These are phyloP conservation scores for Vitis cinerea DNA, from an alignment of 164 flowering plant genomes.

Conservation along the genomic window DNA sequence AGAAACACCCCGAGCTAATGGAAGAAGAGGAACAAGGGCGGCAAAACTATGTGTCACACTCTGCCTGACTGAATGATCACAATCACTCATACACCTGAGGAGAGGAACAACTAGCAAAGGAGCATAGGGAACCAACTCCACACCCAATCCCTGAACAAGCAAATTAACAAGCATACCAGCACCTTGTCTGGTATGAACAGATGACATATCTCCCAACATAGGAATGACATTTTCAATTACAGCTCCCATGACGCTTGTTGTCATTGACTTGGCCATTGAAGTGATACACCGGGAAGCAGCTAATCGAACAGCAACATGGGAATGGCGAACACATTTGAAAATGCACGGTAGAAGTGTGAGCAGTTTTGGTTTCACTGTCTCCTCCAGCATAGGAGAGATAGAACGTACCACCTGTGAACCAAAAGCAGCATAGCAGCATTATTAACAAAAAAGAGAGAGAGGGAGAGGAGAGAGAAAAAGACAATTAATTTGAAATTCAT, in stretches of 20 bases:
- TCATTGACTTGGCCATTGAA: constrained; percentile 89
- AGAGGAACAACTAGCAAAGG: constrained; percentile 92
- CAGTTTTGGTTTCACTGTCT: constrained; percentile 53
- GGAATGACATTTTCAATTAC: constrained; percentile 81
- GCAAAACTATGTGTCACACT: constrained; percentile 99
- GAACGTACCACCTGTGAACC: constrained; percentile 76
- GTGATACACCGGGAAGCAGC: constrained; percentile 97
- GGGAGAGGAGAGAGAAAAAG: background rate
- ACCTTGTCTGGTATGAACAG: constrained; percentile 87
- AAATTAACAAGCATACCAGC: constrained; percentile 93
- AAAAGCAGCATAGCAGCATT: background rate
- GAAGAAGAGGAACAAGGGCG: constrained; percentile 98
- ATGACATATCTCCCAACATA: constrained; percentile 72
- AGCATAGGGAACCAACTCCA: constrained; percentile 89
- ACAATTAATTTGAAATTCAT: background rate
- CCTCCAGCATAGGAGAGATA: constrained; percentile 71
- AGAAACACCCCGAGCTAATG: constrained; percentile 87
- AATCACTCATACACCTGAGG: constrained; percentile 94
- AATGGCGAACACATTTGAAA: constrained; percentile 76
- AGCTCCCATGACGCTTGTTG: constrained; percentile 67
- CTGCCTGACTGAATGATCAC: constrained; percentile 84
- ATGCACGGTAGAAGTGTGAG: constrained; percentile 87
- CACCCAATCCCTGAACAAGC: constrained; percentile 89
- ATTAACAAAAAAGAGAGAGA: too few relatives aligned
- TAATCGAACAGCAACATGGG: constrained; percentile 89